Evolutionary conservation across 73 alveolate genomes (phyloP), one percentile per base, ranked within the genome.

Genomic region (Paramecium biaurelia): DNA sequence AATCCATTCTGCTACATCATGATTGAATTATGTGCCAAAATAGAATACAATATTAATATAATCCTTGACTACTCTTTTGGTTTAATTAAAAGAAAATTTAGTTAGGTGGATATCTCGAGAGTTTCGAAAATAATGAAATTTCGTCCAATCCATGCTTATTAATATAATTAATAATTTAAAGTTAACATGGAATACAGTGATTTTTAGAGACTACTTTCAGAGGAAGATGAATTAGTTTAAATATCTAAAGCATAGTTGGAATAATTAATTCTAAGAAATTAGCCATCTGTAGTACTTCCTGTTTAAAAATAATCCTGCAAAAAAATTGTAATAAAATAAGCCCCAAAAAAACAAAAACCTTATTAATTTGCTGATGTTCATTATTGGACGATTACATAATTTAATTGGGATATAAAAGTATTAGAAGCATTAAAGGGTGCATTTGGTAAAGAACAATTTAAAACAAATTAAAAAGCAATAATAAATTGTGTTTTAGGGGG

Each of bases 401-500:
- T 79, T 45, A 26, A 41, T 42, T 97, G 99, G 99, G 99, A 96
- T 87, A 93, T 41, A n/a, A 92, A 92, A 8, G 98, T 97, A 30
- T 85, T 92, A 32, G 92, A 79, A 21, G 92, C 96, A 11, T 92
- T 94, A 37, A 59, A 93, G 63, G 89, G 92, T 49, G 92, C 89
- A 70, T 97, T 96, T 92, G 98, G 98, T 12, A 94, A 96, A 89
- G 93, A 92, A 26, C 89, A 95, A 72, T 97, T 97, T 89, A 92
- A 98, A 15, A 96, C 96, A 53, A 93, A 94, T 92, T 97, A 97
- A 93, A 76, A 97, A 49, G 99, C 97, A 76, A 96, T 97, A 49
- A 97, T 97, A 43, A 96, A 97, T 85, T 97, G 98, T 3, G 95
- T 95, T 32, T 85, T 97, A 57, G 90, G 93, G 2, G 96, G 97